Conservation (phyloP, 2,329 filamentous ascomycete species). For the Hortaea sp. region DNA sequence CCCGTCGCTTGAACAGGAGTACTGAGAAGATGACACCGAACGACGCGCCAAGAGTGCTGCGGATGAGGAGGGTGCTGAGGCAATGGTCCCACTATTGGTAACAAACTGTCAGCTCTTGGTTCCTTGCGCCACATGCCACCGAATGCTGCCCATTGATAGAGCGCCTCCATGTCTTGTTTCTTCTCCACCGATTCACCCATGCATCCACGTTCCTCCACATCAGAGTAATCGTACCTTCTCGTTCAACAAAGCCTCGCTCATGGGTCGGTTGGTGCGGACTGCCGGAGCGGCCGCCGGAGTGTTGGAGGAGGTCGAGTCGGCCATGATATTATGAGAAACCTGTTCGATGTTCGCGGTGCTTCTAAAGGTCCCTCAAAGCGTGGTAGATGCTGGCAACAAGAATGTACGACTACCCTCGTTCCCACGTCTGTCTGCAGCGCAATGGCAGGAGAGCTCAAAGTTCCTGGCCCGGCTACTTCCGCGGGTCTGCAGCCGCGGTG, state of each 20-base stretch:
- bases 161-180: neutral
- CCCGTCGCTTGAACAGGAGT: conserved; percentile 92
- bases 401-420: too few relatives aligned
- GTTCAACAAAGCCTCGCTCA: conserved; percentile 96
- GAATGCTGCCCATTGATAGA: too few relatives aligned
- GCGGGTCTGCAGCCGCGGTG: neutral
- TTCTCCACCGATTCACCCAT: neutral
- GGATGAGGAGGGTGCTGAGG: conserved; percentile 93
- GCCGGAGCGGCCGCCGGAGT: conserved; percentile 51
- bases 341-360: neutral
- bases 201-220: neutral
- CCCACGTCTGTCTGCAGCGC: neutral
- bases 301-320: conserved; percentile 38
- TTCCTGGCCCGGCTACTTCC: neutral
- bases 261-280: conserved; percentile 62
- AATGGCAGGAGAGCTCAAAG: neutral
- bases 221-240: conserved; percentile 66
- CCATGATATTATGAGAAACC: conserved; percentile 33
- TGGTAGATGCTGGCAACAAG: too few relatives aligned
- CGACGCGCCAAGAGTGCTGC: conserved; percentile 86
- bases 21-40: conserved; percentile 99
- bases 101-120: too few relatives aligned
- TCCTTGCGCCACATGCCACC: too few relatives aligned
- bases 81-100: conserved; percentile 83
- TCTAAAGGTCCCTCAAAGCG: too few relatives aligned